phyloP scores from a whole-genome alignment of 2,329 filamentous ascomycete species.

The Dryadomyces quercivorus region DNA sequence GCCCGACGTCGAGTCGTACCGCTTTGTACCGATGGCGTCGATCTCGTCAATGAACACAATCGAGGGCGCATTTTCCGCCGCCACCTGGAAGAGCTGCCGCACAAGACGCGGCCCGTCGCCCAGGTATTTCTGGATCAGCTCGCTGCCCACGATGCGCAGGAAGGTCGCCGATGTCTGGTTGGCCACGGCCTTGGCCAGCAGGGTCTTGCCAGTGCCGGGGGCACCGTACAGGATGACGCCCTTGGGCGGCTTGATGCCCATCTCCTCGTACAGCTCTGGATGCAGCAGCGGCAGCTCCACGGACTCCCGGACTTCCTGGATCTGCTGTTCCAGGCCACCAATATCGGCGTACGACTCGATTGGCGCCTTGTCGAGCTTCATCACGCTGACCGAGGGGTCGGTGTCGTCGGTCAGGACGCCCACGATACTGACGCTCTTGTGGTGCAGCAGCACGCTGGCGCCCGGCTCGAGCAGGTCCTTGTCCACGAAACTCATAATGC shows the following conservation, averaged over 20 bases:
- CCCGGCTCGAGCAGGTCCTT: constrained; percentile 96
- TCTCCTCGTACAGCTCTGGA: constrained; percentile 96
- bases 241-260: constrained; percentile 99
- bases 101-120: constrained; percentile 92
- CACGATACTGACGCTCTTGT: constrained; percentile 96
- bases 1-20: constrained; percentile 93
- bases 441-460: constrained; percentile 86
- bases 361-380: constrained; percentile 98
- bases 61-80: constrained; percentile 87
- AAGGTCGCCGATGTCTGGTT: constrained; percentile 99
- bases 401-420: constrained; percentile 94
- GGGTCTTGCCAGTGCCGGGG: constrained; percentile 91
- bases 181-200: constrained; percentile 91
- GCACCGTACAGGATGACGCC: constrained; percentile 98
- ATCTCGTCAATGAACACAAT: constrained; percentile 99
- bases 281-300: constrained; percentile 91
- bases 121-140: constrained; percentile 97
- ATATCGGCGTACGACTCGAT: constrained; percentile 98
- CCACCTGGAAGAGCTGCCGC: constrained; percentile 87
- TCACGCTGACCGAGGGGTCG: constrained; percentile 90
- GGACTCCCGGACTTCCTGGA: constrained; percentile 94
- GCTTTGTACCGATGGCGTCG: constrained; percentile 96
- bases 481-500: constrained; percentile 99
- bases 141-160: constrained; percentile 89
- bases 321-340: constrained; percentile 87